phyloP scores from a whole-genome alignment of 768 basidiomycete species.

The Leccinum truebloodii region DNA sequence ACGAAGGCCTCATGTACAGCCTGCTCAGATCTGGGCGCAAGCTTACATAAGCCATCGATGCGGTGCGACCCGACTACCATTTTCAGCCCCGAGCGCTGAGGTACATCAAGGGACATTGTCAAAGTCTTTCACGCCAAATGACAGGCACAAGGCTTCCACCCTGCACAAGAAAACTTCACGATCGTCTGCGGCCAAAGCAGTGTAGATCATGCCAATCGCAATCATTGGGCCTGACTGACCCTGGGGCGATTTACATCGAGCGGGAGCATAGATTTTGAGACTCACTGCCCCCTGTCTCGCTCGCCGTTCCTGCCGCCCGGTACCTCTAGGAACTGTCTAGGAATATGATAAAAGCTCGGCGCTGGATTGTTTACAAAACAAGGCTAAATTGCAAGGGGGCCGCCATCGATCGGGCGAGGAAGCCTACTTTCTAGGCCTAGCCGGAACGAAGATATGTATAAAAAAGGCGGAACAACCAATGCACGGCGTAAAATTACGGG shows the following conservation, averaged over 20 bases:
- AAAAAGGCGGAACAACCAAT: not conserved
- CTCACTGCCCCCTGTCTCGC: not conserved
- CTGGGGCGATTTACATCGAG: not conserved
- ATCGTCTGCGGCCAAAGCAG: not conserved
- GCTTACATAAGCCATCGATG: not conserved
- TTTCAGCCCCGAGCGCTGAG: not conserved
- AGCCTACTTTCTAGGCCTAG: not conserved
- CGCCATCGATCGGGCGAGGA: not conserved
- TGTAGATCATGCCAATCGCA: not conserved
- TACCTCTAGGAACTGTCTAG: not conserved
- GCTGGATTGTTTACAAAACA: not conserved
- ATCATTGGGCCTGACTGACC: not conserved
- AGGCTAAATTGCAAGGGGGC: not conserved
- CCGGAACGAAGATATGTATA: not conserved
- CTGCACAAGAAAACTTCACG: not conserved
- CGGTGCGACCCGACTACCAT: not conserved
- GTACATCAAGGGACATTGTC: not conserved
- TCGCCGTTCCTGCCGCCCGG: not conserved
- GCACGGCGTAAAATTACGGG: not conserved
- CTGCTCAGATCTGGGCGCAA: not conserved
- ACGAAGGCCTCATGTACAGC: not conserved
- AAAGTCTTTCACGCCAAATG: not conserved
- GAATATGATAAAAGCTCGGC: not conserved
- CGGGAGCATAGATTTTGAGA: not conserved
- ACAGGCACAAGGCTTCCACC: not conserved